Evolutionary conservation across 1,139 yeast species (phyloP), one percentile per base, ranked within the genome.

Genomic region (Trichomonascaceae sp.): DNA sequence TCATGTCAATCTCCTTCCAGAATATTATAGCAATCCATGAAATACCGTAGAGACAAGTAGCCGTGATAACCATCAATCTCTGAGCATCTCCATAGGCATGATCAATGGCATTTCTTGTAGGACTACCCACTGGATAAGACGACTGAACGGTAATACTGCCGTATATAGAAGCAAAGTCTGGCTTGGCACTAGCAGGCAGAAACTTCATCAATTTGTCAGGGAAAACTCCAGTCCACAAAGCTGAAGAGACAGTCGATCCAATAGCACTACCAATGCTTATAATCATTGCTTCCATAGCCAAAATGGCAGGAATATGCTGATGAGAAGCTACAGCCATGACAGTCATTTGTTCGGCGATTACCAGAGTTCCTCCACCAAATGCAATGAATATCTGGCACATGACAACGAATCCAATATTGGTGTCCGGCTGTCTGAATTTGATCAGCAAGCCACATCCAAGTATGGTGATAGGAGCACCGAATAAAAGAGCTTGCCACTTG

Each of bases 311-410:
- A 27, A 67, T 62, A 54, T 61, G 51, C 45, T 62, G 57, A 27
- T 54, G 64, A n/a, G 53, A 53, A 22, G 54, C 50, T 9, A 58
- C 59, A 27, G 60, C 55, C 68, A 69, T 60, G 30, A 64, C 67
- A 27, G 72, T 69, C 61, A 69, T 60, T 24, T 68, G 62, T 22
- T 63, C 58, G 39, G 63, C 60, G 38, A 69, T 63, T 24, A 67
- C 63, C 6, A 68, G 49, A n/a, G 62, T 58, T 41, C 70, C 66
- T 19, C 70, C 71, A 13, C 60, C 66, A 49, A 69, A 61, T 18
- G 71, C 66, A 51, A 68, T 66, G 57, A 69, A 68, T 44, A 69
- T 66, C 55, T 68, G 71, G 53, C 67, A 65, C 72, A 69, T 69
- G 52, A 69, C 59, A 30, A 68, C 55, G 55, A 55, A 66, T 17